phyloP scores from a whole-genome alignment of 2,329 filamentous ascomycete genomes.

The Talaromyces sp. region DNA sequence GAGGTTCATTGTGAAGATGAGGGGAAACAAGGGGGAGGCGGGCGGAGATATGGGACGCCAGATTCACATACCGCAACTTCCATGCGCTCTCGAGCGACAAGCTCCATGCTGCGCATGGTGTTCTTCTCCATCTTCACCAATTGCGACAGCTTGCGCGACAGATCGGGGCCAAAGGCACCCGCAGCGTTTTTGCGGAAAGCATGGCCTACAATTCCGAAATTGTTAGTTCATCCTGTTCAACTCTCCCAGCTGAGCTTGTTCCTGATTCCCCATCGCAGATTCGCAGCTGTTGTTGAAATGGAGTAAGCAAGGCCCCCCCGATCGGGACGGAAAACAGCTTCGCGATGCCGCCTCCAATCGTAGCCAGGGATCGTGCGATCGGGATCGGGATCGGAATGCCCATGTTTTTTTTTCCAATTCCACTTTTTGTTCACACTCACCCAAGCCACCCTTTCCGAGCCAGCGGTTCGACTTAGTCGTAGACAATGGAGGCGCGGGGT shows the following conservation, averaged over 20 bases:
- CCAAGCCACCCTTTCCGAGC: constrained; percentile 82
- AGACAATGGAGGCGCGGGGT: constrained; percentile 87
- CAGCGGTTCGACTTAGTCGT: constrained; percentile 88
- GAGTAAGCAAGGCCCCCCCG: constrained; percentile 3
- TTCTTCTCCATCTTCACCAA: constrained; percentile 99
- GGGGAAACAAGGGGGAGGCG: neutral
- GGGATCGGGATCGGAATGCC: constrained; percentile 1
- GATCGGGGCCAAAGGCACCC: constrained; percentile 69
- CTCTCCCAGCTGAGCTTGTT: neutral
- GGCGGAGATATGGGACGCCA: neutral
- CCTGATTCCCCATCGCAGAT: neutral
- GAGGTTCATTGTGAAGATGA: neutral
- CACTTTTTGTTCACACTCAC: constrained; percentile 63
- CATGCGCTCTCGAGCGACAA: constrained; percentile 94
- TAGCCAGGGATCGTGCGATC: neutral
- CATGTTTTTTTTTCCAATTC: neutral
- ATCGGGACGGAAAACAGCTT: constrained; percentile 11
- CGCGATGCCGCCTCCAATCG: neutral
- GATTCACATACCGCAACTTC: constrained; percentile 83
- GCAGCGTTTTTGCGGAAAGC: constrained; percentile 58
- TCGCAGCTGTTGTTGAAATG: neutral
- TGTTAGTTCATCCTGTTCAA: constrained; percentile 17
- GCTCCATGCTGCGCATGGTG: constrained; percentile 97
- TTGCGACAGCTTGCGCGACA: constrained; percentile 96
- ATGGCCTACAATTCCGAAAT: constrained; percentile 57